Percentiles rank a stretch among this genome's conserved stretches.
Evolutionary conservation across 768 basidiomycete species (phyloP).

Genomic region (Mycena belliarum): DNA sequence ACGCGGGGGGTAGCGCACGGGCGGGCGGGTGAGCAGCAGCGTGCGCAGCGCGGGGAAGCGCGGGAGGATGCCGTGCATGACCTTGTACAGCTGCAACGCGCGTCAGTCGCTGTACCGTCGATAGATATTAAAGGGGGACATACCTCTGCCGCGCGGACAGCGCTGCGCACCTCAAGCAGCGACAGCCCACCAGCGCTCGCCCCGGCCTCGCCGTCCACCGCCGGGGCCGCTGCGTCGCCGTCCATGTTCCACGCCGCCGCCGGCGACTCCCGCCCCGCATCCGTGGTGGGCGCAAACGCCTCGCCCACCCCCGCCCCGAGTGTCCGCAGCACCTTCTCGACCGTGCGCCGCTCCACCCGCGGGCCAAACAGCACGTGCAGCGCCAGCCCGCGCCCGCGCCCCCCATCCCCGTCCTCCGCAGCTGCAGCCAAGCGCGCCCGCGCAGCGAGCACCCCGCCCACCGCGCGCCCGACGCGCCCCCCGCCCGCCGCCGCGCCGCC

Average conservation of each 20-base stretch:
- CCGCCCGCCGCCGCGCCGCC: slow-evolving; percentile 14
- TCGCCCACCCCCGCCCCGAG: slow-evolving; percentile 11
- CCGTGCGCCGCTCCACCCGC: slow-evolving; percentile 19
- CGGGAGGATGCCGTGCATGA: slow-evolving; percentile 13
- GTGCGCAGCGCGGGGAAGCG: slow-evolving; percentile 18
- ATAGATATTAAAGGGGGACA: neutral
- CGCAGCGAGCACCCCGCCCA: slow-evolving; percentile 6
- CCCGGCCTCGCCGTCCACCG: too few species aligned
- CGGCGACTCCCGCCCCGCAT: too few species aligned
- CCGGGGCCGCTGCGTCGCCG: too few species aligned
- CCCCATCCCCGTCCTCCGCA: neutral
- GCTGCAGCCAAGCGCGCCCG: too few species aligned
- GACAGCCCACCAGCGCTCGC: neutral
- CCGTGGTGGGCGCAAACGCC: neutral
- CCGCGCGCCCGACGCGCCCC: slow-evolving; percentile 16
- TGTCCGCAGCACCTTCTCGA: slow-evolving; percentile 21
- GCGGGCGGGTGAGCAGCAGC: slow-evolving; percentile 15
- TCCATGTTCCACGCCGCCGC: too few species aligned
- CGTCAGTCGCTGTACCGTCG: neutral
- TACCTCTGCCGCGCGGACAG: slow-evolving; percentile 14
- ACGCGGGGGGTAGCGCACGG: neutral
- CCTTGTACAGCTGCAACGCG: slow-evolving; percentile 13
- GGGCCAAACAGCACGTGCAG: slow-evolving; percentile 18
- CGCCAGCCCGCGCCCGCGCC: neutral
- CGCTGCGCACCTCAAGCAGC: slow-evolving; percentile 20